phyloP scores from a whole-genome alignment of 2,329 filamentous ascomycete genomes.

The Hysterium pulicare region DNA sequence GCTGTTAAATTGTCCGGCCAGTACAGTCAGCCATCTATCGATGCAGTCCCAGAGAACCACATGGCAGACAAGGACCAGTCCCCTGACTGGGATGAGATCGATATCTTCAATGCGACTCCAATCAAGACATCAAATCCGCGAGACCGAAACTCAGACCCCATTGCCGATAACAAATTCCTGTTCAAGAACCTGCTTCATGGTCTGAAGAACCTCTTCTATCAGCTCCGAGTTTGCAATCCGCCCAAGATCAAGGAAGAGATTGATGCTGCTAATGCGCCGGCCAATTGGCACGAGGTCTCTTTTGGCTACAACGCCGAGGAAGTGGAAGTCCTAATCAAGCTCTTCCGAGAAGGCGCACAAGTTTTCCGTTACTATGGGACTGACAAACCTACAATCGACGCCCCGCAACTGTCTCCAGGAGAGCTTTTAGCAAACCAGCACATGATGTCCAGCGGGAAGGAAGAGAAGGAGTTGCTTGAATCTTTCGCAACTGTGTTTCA shows the following conservation, averaged over 20 bases:
- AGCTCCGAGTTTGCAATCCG: slow-evolving; percentile 86
- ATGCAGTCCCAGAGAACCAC: slow-evolving; percentile 71
- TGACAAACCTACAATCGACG: slow-evolving; percentile 71
- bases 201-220: slow-evolving; percentile 93
- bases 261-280: slow-evolving; percentile 73
- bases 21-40: slow-evolving; percentile 63
- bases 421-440: slow-evolving; percentile 94
- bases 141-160: slow-evolving; percentile 83
- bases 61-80: slow-evolving; percentile 75
- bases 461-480: slow-evolving; percentile 96
- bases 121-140: slow-evolving; percentile 93
- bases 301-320: slow-evolving; percentile 97
- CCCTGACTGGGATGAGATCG: slow-evolving; percentile 96
- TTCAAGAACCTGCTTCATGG: slow-evolving; percentile 97
- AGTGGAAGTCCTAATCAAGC: slow-evolving; percentile 90
- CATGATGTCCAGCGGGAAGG: slow-evolving; percentile 88
- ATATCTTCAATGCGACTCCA: slow-evolving; percentile 93
- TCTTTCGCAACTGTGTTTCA: slow-evolving; percentile 98
- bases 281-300: slow-evolving; percentile 92
- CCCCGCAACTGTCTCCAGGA: slow-evolving; percentile 73
- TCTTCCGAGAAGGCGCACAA: slow-evolving; percentile 93
- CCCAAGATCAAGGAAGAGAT: slow-evolving; percentile 54
- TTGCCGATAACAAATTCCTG: slow-evolving; percentile 94
- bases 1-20: slow-evolving; percentile 86
- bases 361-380: slow-evolving; percentile 97